A percentile compares a stretch with the other conserved stretches of the same genome.
Evolutionary conservation across 352 stramenopile genomes (phyloP).

Genomic region (Pythium phragmitis): DNA sequence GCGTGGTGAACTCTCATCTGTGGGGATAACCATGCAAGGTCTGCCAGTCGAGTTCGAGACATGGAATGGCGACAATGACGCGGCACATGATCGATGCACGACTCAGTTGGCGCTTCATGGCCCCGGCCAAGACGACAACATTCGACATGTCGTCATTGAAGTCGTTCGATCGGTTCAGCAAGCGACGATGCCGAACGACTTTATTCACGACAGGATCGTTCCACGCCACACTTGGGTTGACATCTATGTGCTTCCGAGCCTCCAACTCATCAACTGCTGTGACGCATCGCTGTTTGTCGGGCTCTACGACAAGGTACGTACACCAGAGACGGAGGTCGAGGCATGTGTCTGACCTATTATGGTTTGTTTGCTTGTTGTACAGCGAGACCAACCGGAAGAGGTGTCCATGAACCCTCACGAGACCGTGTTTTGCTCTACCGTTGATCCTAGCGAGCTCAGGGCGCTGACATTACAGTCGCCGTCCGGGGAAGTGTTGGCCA

Average conservation of each 20-base stretch:
- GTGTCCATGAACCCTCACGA: background rate
- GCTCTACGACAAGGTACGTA: constrained; percentile 8
- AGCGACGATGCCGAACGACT: constrained; percentile 24
- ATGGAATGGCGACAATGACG: background rate
- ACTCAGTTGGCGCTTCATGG: background rate
- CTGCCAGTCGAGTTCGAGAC: background rate
- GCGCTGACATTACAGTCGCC: constrained; percentile 1
- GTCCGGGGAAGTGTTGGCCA: constrained; percentile 1
- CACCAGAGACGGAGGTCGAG: background rate
- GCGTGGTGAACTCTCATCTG: background rate
- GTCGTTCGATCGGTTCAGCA: constrained; percentile 4
- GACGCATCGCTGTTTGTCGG: background rate
- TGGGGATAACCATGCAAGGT: background rate
- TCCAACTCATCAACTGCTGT: constrained; percentile 17
- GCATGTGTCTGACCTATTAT: background rate
- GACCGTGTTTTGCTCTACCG: constrained; percentile 4
- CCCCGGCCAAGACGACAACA: background rate
- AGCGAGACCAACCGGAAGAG: constrained; percentile 3
- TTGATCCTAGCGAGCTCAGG: constrained; percentile 3
- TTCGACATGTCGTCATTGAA: constrained; percentile 9
- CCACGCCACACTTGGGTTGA: constrained; percentile 22
- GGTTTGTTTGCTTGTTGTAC: background rate
- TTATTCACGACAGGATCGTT: constrained; percentile 10
- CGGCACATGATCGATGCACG: background rate
- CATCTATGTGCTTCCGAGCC: constrained; percentile 17